Evolutionary conservation across 2,329 filamentous ascomycete species (phyloP).

Genomic region (Lithohypha guttulata): DNA sequence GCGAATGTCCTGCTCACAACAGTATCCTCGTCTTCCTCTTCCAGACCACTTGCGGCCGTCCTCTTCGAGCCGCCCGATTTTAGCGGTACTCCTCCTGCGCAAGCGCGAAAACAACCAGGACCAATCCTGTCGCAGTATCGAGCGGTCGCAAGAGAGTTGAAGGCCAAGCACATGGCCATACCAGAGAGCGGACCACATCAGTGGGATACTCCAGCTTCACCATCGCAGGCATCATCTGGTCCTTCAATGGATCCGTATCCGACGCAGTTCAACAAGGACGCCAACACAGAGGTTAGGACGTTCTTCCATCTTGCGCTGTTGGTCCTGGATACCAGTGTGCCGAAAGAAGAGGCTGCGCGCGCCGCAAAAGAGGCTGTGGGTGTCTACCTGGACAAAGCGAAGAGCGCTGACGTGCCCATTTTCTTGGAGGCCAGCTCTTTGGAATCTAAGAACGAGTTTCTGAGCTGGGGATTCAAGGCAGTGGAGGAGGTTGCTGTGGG

Average conservation of each 20-base stretch:
- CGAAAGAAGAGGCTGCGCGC: slow-evolving; percentile 9
- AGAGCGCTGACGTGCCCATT: slow-evolving; percentile 17
- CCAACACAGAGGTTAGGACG: slow-evolving; percentile 18
- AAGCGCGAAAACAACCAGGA: slow-evolving; percentile 19
- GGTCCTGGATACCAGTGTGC: slow-evolving; percentile 12
- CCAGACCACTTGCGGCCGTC: slow-evolving; percentile 16
- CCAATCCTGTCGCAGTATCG: slow-evolving; percentile 20
- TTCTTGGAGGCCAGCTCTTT: slow-evolving; percentile 18
- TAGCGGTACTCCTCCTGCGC: slow-evolving; percentile 19
- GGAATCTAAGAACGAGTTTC: slow-evolving; percentile 16
- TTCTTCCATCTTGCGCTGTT: slow-evolving; percentile 20
- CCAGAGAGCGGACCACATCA: slow-evolving; percentile 19
- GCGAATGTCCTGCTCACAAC: slow-evolving; percentile 16
- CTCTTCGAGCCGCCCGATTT: slow-evolving; percentile 22
- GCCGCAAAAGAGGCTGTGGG: slow-evolving; percentile 16
- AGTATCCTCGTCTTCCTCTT: slow-evolving; percentile 9
- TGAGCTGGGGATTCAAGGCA: slow-evolving; percentile 17
- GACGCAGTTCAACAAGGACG: slow-evolving; percentile 21
- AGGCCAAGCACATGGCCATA: slow-evolving; percentile 20
- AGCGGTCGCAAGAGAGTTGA: slow-evolving; percentile 14
- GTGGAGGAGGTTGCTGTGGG: slow-evolving; percentile 20
- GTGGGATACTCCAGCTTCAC: slow-evolving; percentile 20
- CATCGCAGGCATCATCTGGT: slow-evolving; percentile 18
- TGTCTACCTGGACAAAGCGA: slow-evolving; percentile 16
- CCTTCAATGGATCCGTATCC: slow-evolving; percentile 21